phyloP scores from a whole-genome alignment of 1,139 yeast genomes.

The Kodamaea fungicola region DNA sequence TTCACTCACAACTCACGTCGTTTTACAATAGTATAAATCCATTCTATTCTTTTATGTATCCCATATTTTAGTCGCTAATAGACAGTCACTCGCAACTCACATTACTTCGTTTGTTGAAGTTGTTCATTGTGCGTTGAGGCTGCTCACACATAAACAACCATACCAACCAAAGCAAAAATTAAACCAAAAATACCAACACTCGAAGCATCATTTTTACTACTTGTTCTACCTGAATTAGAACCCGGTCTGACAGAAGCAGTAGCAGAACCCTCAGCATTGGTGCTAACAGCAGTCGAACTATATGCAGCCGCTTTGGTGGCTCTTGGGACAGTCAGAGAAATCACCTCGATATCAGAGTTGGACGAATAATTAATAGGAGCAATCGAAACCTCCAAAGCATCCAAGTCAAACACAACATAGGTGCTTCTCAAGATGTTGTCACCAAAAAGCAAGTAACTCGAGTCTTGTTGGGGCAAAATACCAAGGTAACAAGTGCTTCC shows the following conservation, averaged over 20 bases:
- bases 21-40: too few relatives aligned
- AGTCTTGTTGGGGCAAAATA: constrained; percentile 21
- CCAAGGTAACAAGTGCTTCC: constrained; percentile 27
- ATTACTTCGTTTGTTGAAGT: too few relatives aligned
- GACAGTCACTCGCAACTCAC: too few relatives aligned
- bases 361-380: constrained; percentile 55
- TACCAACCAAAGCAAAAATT: neutral
- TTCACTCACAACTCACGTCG: too few relatives aligned
- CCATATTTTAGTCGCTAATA: too few relatives aligned
- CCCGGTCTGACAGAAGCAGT: constrained; percentile 6
- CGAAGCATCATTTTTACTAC: neutral
- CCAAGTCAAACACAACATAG: constrained; percentile 76
- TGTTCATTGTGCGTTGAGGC: neutral
- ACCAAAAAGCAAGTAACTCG: constrained; percentile 45
- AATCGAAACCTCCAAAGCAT: constrained; percentile 57
- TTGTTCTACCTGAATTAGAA: neutral
- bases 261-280: constrained; percentile 9
- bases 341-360: constrained; percentile 41
- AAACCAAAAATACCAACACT: neutral
- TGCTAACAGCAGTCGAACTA: constrained; percentile 21
- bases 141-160: neutral
- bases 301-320: constrained; percentile 40
- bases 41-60: too few relatives aligned
- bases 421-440: constrained; percentile 72
- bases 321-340: constrained; percentile 41